Evolutionary conservation across 805 yeast genomes (phyloP), one percentile per base, ranked within the genome.

Genomic region (Ogataea nonfermentans): DNA sequence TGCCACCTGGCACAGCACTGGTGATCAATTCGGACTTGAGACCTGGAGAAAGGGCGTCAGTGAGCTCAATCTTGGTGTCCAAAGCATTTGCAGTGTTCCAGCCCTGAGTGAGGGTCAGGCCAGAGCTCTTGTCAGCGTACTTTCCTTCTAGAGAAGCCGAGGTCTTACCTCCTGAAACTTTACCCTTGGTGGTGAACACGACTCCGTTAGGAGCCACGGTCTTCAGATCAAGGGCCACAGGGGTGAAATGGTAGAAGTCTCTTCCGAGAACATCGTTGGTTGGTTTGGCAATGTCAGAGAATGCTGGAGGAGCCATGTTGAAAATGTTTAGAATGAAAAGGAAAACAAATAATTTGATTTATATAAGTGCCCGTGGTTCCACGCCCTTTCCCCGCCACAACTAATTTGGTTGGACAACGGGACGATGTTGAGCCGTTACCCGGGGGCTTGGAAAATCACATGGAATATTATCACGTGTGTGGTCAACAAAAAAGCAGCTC

Each of bases 141-240:
- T 86, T 88, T 58, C 95, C 85, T 71, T 93, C 98, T 44, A 93
- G 71, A 61, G 84, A 79, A 55, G 95, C 95, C 48, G 90, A 80
- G 55, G 93, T 79, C 56, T 95, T 72, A 63, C 84, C 81, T 62
- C 81, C 86, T 59, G 82, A 76, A 50, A 81, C 74, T 73, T 88
- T 89, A 66, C 96, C 96, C 76, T 87, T 88, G 63, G 88, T 86
- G 60, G 93, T 78, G 80, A 93, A 93, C 46, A 88, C 77, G 43
- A 91, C 97, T 59, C 97, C 97, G 67, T 89, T 91, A 66, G 96
- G 95, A 57, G 99, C 96, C 52, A 77, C 78, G 54, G 98, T 84
- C 75, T 86, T 84, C 59, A 91, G 80, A 62, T 87, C 96, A 53
- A 93, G 76, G 43, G 93, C 70, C 53, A 93, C 93, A 49, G 93